A percentile compares a stretch with the other conserved stretches of the same genome.
phyloP scores from a whole-genome alignment of 2,329 filamentous ascomycete species.

The Pezizomycotina sp. region DNA sequence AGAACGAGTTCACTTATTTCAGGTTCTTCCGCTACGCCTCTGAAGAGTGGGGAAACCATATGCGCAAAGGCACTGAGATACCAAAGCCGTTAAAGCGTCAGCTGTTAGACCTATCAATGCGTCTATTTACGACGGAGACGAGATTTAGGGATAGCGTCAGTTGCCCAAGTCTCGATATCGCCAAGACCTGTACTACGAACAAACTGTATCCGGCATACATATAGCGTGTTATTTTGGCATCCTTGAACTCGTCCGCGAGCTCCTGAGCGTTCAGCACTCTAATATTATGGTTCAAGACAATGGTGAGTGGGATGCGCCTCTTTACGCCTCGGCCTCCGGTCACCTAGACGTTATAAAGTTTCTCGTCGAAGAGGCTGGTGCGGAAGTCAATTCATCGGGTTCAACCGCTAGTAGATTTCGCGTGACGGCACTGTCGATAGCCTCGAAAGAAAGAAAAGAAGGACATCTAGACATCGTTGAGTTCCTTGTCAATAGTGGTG shows the following conservation, averaged over 20 bases:
- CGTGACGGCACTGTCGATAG: too few relatives aligned
- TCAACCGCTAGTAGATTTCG: too few relatives aligned
- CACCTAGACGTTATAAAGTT: conserved; percentile 3
- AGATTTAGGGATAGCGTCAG: background rate
- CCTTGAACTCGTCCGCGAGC: background rate
- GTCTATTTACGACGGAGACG: conserved; percentile 3
- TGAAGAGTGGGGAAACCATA: conserved; percentile 5
- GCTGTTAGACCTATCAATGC: conserved; percentile 2
- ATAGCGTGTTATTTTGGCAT: conserved; percentile 3
- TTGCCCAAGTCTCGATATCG: background rate
- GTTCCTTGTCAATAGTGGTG: too few relatives aligned
- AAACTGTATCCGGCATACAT: background rate
- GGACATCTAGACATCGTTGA: too few relatives aligned
- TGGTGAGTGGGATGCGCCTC: too few relatives aligned
- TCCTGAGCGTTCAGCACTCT: too few relatives aligned
- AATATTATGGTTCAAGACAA: too few relatives aligned
- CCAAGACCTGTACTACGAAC: background rate
- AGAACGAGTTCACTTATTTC: background rate
- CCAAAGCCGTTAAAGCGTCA: too few relatives aligned
- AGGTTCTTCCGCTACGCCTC: conserved; percentile 6
- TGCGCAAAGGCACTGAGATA: conserved; percentile 2
- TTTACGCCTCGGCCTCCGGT: background rate
- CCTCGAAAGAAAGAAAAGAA: too few relatives aligned
- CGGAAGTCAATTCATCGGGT: conserved; percentile 3
- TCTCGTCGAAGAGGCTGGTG: background rate